Conservation (phyloP, 1,284 basidiomycete species). For the Xerocomus cyaneibrunnescens region DNA sequence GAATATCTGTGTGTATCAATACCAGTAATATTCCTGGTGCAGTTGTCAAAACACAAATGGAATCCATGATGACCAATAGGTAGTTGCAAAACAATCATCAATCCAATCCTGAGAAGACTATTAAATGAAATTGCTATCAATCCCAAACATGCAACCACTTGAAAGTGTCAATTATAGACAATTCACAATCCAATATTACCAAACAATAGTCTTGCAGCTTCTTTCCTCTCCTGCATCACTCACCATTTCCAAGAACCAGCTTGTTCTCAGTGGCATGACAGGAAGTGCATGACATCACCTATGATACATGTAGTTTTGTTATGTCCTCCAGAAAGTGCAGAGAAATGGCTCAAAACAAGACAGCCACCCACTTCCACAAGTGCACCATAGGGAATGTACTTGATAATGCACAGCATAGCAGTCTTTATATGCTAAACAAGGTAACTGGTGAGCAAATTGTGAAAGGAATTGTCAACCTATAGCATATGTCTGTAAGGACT, state of each 20-base stretch:
- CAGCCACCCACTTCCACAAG: slow-evolving; percentile 54
- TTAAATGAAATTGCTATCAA: too few species aligned
- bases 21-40: too few species aligned
- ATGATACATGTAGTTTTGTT: background rate
- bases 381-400: slow-evolving; percentile 86
- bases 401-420: slow-evolving; percentile 70
- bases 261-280: slow-evolving; percentile 80
- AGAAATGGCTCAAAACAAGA: background rate
- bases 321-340: background rate
- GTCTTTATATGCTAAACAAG: slow-evolving; percentile 59
- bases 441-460: slow-evolving; percentile 72
- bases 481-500: too few species aligned
- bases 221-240: slow-evolving; percentile 54
- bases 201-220: slow-evolving; percentile 53
- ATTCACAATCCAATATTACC: slow-evolving; percentile 30
- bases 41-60: too few species aligned
- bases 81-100: too few species aligned
- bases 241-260: slow-evolving; percentile 54
- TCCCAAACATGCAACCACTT: too few species aligned
- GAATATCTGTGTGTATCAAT: too few species aligned
- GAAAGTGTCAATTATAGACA: too few species aligned
- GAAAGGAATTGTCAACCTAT: too few species aligned
- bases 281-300: slow-evolving; percentile 72
- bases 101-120: too few species aligned
- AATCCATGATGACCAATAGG: too few species aligned